These are phyloP conservation scores for Pyrenophora graminea DNA, from an alignment of 2,329 filamentous ascomycete genomes.

Conservation along the genomic window DNA sequence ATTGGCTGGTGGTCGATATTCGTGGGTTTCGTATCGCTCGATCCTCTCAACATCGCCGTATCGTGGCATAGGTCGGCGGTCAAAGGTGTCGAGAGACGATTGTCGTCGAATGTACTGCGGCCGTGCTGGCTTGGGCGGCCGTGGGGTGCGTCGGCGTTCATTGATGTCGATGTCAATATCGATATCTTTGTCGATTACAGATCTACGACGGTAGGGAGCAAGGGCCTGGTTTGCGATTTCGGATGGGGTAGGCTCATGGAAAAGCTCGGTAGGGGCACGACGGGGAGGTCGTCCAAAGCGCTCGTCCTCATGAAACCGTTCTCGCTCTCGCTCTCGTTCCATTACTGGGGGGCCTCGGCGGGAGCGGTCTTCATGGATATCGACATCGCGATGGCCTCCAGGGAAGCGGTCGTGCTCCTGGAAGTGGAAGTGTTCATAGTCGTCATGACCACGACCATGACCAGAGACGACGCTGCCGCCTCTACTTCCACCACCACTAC, in stretches of 20 bases:
- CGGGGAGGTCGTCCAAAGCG: constrained; percentile 42
- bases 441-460: constrained; percentile 31
- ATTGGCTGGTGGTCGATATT: constrained; percentile 69
- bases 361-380: constrained; percentile 50
- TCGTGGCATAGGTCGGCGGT: constrained; percentile 68
- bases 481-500: constrained; percentile 10
- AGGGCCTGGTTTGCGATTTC: constrained; percentile 58
- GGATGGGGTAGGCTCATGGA: constrained; percentile 53
- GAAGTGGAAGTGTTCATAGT: constrained; percentile 46
- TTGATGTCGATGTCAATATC: constrained; percentile 50
- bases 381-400: constrained; percentile 48
- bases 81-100: constrained; percentile 88
- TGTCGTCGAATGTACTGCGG: constrained; percentile 77
- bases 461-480: constrained; percentile 11
- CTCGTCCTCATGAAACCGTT: constrained; percentile 63
- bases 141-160: constrained; percentile 48
- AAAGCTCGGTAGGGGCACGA: constrained; percentile 51
- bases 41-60: constrained; percentile 59
- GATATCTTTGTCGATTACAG: constrained; percentile 61
- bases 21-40: constrained; percentile 39
- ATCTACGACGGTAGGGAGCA: constrained; percentile 62
- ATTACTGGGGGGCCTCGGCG: constrained; percentile 45
- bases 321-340: constrained; percentile 58
- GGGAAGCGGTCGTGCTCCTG: constrained; percentile 52
- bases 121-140: constrained; percentile 65